Conservation (phyloP, 2,329 filamentous ascomycete species). For the Aspergillus sp. region DNA sequence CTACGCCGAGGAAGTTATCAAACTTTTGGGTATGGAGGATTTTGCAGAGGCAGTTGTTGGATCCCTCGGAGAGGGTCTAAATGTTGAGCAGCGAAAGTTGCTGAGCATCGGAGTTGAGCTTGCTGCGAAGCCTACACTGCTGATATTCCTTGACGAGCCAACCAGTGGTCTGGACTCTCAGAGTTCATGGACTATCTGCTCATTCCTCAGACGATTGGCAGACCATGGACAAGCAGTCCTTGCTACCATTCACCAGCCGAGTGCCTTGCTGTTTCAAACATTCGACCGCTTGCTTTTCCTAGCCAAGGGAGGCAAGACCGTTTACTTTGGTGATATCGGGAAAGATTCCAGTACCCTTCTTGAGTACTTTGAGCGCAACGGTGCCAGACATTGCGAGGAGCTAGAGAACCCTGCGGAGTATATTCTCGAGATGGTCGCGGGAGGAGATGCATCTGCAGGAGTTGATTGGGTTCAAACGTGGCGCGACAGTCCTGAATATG, state of each 20-base stretch:
- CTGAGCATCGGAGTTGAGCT: constrained; percentile 90
- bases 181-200: constrained; percentile 84
- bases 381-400: constrained; percentile 53
- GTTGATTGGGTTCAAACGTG: constrained; percentile 60
- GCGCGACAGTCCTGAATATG: constrained; percentile 50
- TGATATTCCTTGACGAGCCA: constrained; percentile 89
- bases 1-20: constrained; percentile 85
- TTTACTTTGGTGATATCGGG: constrained; percentile 64
- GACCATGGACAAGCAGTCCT: constrained; percentile 87
- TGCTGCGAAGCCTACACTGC: constrained; percentile 78
- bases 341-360: constrained; percentile 52
- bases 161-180: constrained; percentile 88
- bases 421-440: constrained; percentile 56
- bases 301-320: constrained; percentile 58
- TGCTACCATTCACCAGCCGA: constrained; percentile 92
- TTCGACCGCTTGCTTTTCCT: constrained; percentile 63
- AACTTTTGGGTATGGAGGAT: constrained; percentile 79
- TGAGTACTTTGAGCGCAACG: constrained; percentile 60
- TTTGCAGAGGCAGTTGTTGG: constrained; percentile 86
- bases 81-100: constrained; percentile 61
- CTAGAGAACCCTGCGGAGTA: constrained; percentile 64
- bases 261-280: constrained; percentile 82
- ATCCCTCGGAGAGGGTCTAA: constrained; percentile 70
- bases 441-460: constrained; percentile 58
- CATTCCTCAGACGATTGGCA: constrained; percentile 79